phyloP scores from a whole-genome alignment of 106 monocot species.

The Apostasia ramifera region DNA sequence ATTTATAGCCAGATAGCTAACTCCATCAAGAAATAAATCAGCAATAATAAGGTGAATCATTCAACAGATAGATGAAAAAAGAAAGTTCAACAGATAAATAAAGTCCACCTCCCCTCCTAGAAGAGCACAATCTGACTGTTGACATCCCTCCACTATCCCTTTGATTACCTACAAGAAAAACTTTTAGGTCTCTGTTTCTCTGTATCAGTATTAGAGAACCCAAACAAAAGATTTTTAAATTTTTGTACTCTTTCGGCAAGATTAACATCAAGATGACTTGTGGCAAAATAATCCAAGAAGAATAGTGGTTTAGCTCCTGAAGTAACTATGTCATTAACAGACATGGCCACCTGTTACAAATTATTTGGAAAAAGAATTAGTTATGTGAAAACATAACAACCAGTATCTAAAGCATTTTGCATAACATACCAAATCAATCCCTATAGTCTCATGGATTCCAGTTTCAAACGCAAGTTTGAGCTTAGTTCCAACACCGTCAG shows the following conservation, averaged over 20 bases:
- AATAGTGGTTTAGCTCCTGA: slow-evolving; percentile 95
- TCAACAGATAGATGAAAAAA: neutral
- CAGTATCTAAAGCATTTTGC: neutral
- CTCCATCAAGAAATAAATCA: too few species aligned
- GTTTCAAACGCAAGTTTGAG: slow-evolving; percentile 98
- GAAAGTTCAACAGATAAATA: neutral
- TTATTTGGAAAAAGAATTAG: neutral
- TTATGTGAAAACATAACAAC: neutral
- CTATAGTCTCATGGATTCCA: slow-evolving; percentile 92
- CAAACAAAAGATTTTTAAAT: neutral
- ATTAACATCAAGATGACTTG: slow-evolving; percentile 89
- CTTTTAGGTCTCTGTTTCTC: neutral
- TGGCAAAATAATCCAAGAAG: slow-evolving; percentile 93
- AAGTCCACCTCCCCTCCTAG: slow-evolving; percentile 86
- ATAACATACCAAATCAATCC: slow-evolving; percentile 76
- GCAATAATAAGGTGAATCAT: too few species aligned
- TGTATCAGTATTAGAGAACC: neutral
- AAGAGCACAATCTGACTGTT: slow-evolving; percentile 79
- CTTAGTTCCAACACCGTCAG: slow-evolving; percentile 96
- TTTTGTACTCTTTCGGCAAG: slow-evolving; percentile 80
- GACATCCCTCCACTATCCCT: slow-evolving; percentile 95
- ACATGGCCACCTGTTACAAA: slow-evolving; percentile 81
- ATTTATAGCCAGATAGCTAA: neutral
- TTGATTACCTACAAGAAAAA: slow-evolving; percentile 55
- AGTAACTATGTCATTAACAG: slow-evolving; percentile 96